Conservation (phyloP, 768 basidiomycete species). For the Hericium erinaceus region DNA sequence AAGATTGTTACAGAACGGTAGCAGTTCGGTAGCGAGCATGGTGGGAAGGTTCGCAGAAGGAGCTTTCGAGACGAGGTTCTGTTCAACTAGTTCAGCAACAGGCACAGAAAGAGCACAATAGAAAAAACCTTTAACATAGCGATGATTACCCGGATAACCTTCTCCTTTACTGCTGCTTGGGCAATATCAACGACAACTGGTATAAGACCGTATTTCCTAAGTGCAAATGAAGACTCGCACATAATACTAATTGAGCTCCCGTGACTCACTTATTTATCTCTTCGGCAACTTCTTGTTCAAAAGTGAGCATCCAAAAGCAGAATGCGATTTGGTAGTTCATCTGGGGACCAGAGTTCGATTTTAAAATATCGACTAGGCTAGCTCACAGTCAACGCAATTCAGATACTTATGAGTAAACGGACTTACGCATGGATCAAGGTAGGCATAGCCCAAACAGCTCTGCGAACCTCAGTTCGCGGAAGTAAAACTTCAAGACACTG, state of each 20-base stretch:
- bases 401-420: not conserved
- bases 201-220: conserved; percentile 83
- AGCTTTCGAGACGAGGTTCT: conserved; percentile 89
- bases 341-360: conserved; percentile 77
- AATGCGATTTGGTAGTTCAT: conserved; percentile 92
- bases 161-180: conserved; percentile 90
- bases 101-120: not conserved
- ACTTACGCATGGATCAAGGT: conserved; percentile 60
- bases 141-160: conserved; percentile 87
- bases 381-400: not conserved
- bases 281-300: conserved; percentile 78
- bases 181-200: conserved; percentile 78
- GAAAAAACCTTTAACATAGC: conserved; percentile 76
- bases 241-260: not conserved
- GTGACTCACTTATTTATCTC: conserved; percentile 71
- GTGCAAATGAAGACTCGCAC: not conserved
- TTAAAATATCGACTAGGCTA: conserved; percentile 79
- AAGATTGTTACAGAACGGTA: conserved; percentile 83
- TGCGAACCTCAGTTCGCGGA: conserved; percentile 70
- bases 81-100: not conserved
- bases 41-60: conserved; percentile 83
- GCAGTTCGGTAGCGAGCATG: conserved; percentile 81
- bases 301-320: conserved; percentile 91
- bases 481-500: conserved; percentile 85
- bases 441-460: conserved; percentile 70